Conservation (phyloP, 2,329 filamentous ascomycete genomes). For the Diaporthe sp. region DNA sequence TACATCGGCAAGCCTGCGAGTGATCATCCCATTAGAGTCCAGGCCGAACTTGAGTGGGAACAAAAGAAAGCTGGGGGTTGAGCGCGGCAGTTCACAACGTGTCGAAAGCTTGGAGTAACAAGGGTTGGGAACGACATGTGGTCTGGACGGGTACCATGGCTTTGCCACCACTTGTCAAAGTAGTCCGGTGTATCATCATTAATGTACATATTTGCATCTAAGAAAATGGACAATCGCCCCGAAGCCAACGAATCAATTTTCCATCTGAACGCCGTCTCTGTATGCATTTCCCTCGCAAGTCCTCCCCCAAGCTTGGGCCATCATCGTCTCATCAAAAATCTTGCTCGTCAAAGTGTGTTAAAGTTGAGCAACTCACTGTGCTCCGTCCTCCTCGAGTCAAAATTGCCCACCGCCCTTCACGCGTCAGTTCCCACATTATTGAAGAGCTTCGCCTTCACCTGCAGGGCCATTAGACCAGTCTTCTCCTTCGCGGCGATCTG, state of each 20-base stretch:
- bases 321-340: conserved; percentile 12
- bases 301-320: neutral
- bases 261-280: conserved; percentile 35
- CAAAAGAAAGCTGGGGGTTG: neutral
- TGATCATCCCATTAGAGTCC: neutral
- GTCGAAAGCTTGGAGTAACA: neutral
- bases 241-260: conserved; percentile 19
- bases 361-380: conserved; percentile 11
- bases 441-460: conserved; percentile 74
- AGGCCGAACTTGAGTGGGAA: neutral
- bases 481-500: conserved; percentile 71
- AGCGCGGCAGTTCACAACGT: neutral
- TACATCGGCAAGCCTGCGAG: neutral
- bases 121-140: neutral
- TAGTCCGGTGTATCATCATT: conserved; percentile 23
- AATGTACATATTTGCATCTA: conserved; percentile 27
- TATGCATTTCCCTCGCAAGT: conserved; percentile 14
- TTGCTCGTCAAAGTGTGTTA: conserved; percentile 3
- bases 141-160: neutral
- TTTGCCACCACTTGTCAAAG: neutral
- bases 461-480: conserved; percentile 70
- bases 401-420: neutral
- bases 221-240: conserved; percentile 21
- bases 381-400: neutral
- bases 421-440: conserved; percentile 49